Evolutionary conservation across 192 early-diverging fungal species (phyloP).

Genomic region (Coemansia umbellata): DNA sequence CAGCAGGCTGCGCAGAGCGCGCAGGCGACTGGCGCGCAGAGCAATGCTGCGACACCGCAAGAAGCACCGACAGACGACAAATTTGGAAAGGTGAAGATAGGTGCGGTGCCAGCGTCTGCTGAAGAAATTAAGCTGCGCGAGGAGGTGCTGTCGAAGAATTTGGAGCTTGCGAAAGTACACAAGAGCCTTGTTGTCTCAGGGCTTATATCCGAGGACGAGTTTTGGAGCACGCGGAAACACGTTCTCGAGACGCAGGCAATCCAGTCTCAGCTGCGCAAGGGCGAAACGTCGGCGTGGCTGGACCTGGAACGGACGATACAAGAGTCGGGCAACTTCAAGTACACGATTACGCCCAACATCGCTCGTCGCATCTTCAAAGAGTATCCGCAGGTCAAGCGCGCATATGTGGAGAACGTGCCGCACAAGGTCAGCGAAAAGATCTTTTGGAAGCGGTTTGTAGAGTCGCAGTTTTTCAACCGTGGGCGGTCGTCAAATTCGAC

Average conservation of each 20-base stretch:
- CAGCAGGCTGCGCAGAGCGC: neutral
- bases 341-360: constrained; percentile 83
- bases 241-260: constrained; percentile 70
- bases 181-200: constrained; percentile 71
- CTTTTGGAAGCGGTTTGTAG: constrained; percentile 87
- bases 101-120: constrained; percentile 38
- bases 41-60: neutral
- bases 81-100: constrained; percentile 44
- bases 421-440: constrained; percentile 65
- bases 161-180: constrained; percentile 68
- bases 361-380: constrained; percentile 87
- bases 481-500: constrained; percentile 55
- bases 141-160: constrained; percentile 62
- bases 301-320: constrained; percentile 61
- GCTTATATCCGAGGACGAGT: constrained; percentile 86
- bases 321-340: constrained; percentile 76
- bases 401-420: constrained; percentile 79
- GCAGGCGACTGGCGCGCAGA: neutral
- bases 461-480: constrained; percentile 84
- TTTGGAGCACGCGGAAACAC: constrained; percentile 80
- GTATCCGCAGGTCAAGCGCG: constrained; percentile 80
- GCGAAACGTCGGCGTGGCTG: constrained; percentile 70
- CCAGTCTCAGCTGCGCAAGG: constrained; percentile 71
- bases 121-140: constrained; percentile 63
- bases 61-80: constrained; percentile 8